Conservation (phyloP, 495 filamentous ascomycete genomes). For the Penicillium lagena region DNA sequence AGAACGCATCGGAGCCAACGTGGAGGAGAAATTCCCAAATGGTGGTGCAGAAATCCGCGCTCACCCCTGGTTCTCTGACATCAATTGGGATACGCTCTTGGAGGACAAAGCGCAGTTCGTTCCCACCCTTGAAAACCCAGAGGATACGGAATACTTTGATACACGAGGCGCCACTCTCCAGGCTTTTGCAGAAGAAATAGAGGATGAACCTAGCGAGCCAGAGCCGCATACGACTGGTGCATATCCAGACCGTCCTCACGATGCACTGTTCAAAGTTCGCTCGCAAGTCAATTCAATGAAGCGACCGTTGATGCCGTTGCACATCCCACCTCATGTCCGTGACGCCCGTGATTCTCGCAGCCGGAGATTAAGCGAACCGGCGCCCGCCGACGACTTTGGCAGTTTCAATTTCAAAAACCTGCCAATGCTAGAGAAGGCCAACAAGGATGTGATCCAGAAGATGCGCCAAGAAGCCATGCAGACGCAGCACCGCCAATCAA, state of each 20-base stretch:
- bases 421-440: constrained; percentile 93
- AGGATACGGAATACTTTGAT: constrained; percentile 98
- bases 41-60: constrained; percentile 86
- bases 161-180: constrained; percentile 83
- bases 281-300: constrained; percentile 79
- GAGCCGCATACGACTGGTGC: constrained; percentile 47
- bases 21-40: constrained; percentile 65
- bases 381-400: constrained; percentile 86
- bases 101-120: constrained; percentile 94
- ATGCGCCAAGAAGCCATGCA: constrained; percentile 82
- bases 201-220: constrained; percentile 70
- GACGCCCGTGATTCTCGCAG: constrained; percentile 70
- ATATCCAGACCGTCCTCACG: constrained; percentile 77
- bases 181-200: constrained; percentile 84
- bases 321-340: constrained; percentile 93
- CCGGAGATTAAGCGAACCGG: constrained; percentile 84
- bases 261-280: constrained; percentile 85
- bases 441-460: constrained; percentile 97
- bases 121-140: constrained; percentile 86
- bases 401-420: constrained; percentile 96
- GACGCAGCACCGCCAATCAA: constrained; percentile 43
- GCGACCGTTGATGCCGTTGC: constrained; percentile 85
- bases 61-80: constrained; percentile 82
- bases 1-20: constrained; percentile 77
- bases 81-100: constrained; percentile 84